Conservation (phyloP, 2,329 filamentous ascomycete species). For the Piedraia hortae region DNA sequence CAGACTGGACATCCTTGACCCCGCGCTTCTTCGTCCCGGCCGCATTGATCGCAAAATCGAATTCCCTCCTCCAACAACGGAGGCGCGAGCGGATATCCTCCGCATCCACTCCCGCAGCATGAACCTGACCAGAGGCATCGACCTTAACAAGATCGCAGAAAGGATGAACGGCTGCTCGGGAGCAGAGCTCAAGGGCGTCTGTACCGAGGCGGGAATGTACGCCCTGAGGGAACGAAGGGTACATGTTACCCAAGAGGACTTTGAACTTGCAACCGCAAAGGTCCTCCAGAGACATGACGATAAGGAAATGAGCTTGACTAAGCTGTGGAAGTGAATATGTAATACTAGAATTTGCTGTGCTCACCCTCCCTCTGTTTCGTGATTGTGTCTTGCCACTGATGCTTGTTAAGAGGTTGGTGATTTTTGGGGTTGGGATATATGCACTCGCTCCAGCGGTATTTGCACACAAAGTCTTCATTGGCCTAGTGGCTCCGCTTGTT, state of each 20-base stretch:
- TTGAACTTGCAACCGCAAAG: conserved; percentile 94
- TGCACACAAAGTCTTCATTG: too few species aligned
- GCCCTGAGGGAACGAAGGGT: conserved; percentile 83
- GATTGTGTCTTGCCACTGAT: too few species aligned
- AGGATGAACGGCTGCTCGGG: conserved; percentile 99
- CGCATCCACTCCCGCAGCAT: conserved; percentile 94
- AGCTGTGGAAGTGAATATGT: conserved; percentile 59
- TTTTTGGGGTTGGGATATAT: too few species aligned
- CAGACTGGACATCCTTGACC: conserved; percentile 87
- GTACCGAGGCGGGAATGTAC: conserved; percentile 96
- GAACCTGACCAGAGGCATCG: conserved; percentile 94
- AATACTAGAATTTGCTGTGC: too few species aligned
- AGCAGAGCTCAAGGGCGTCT: conserved; percentile 93
- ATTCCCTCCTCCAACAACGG: conserved; percentile 86
- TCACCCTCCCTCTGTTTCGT: too few species aligned
- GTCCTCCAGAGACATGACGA: conserved; percentile 99
- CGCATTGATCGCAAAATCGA: conserved; percentile 98
- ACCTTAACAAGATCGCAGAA: conserved; percentile 92
- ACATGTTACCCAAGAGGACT: conserved; percentile 96
- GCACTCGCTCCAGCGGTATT: too few species aligned
- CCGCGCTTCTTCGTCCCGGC: conserved; percentile 77
- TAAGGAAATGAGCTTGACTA: conserved; percentile 76
- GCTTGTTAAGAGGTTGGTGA: too few species aligned
- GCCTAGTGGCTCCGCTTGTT: too few species aligned
- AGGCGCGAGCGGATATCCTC: conserved; percentile 89